Evolutionary conservation across 106 monocot species (phyloP).

Genomic region (Phalaenopsis aphrodite): DNA sequence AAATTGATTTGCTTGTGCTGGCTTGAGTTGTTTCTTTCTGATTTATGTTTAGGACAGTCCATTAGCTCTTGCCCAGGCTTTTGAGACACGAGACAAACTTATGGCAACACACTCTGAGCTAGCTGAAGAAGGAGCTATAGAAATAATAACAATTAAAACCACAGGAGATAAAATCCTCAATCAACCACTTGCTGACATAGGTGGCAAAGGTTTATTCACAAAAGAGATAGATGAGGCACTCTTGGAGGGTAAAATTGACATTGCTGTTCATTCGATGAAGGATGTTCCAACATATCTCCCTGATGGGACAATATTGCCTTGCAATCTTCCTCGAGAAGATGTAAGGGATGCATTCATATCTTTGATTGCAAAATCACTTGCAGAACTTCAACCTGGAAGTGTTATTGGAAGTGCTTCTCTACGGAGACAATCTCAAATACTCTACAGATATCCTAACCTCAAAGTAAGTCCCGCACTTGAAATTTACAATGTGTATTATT

Average conservation of each 20-base stretch:
- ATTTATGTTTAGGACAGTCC: slow-evolving; percentile 79
- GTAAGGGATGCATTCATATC: slow-evolving; percentile 93
- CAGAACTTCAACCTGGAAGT: slow-evolving; percentile 86
- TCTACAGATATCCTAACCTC: slow-evolving; percentile 76
- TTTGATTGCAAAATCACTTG: slow-evolving; percentile 64
- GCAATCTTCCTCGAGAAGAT: slow-evolving; percentile 93
- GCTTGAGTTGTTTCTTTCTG: slow-evolving; percentile 3
- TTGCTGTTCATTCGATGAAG: slow-evolving; percentile 99
- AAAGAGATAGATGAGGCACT: slow-evolving; percentile 99
- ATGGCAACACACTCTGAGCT: slow-evolving; percentile 73
- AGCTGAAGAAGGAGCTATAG: slow-evolving; percentile 83
- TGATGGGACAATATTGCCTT: slow-evolving; percentile 77
- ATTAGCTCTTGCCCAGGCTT: slow-evolving; percentile 93
- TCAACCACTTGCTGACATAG: slow-evolving; percentile 94
- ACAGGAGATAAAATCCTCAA: slow-evolving; percentile 93
- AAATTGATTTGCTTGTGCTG: slow-evolving; percentile 1
- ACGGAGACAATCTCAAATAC: slow-evolving; percentile 90
- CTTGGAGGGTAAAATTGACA: slow-evolving; percentile 75
- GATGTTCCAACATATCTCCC: slow-evolving; percentile 98
- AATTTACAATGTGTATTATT: not conserved
- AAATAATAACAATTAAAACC: slow-evolving; percentile 87
- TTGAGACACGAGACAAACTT: slow-evolving; percentile 81
- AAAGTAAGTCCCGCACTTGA: slow-evolving; percentile 38
- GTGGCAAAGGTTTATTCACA: slow-evolving; percentile 95
- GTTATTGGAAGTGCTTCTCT: slow-evolving; percentile 93